Base-by-base conservation (phyloP, 2,329 filamentous ascomycete species). In the Dactylonectria estremocensis region DNA sequence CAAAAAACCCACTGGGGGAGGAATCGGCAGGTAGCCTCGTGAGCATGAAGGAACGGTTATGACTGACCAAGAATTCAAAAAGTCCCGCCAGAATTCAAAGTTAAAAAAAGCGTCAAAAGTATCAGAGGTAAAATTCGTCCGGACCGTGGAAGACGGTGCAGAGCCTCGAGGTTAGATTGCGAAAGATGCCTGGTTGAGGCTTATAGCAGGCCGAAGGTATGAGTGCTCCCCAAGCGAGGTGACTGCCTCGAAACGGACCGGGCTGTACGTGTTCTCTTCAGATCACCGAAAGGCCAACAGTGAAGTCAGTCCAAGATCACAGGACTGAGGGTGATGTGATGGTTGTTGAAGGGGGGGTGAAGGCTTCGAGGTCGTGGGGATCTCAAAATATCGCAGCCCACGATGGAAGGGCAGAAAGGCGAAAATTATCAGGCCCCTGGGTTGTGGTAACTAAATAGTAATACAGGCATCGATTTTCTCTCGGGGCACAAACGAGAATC, bases 41-140 rank as follows among this genome's bases (percentile, higher is more conserved):
- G 14, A 8, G 14, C 7, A n/a, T 20, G 46, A 20, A 52, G 46
- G 46, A 20, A 24, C 55, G 18, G 4, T 3, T 5, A n/a, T n/a
- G 40, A n/a, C 53, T 56, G 43, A 56, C 53, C 53, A 24, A 56
- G 24, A 28, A 28, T 28, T 7, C 24, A 28, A 28, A 28, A 28
- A 28, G 24, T 28, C 24, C 24, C 24, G 4, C 24, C 24, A 28
- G 24, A 8, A 43, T 56, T 22, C 53, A 56, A 56, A 56, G 43
- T 18, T 35, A 35, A 53, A n/a, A 53, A 53, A n/a, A 9, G n/a
- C n/a, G n/a, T n/a, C 13, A 53, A 45, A n/a, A n/a, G 20, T 35
- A 7, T 8, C 14, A n/a, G 35, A 53, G 50, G 28, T 53, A 14
- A 53, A 50, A 52, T 33, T 35, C 13, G n/a, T n/a, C 31, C 35